Conservation (phyloP, 495 filamentous ascomycete genomes). For the Neurospora sp. region DNA sequence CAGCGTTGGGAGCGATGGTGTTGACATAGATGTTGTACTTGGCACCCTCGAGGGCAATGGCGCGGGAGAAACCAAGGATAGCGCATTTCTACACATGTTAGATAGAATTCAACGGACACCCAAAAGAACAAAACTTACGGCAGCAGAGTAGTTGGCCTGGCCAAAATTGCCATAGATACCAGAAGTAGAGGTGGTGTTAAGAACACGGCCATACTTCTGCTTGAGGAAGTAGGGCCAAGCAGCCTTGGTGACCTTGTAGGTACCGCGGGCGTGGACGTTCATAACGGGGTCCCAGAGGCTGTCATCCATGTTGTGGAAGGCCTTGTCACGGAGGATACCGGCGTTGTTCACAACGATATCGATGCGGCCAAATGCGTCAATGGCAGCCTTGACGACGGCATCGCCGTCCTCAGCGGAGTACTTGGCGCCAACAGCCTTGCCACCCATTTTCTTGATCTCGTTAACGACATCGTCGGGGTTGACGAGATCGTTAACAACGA, state of each 20-base stretch:
- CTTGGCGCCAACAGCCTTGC: slow-evolving; percentile 88
- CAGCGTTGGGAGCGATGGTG: slow-evolving; percentile 95
- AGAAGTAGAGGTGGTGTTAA: slow-evolving; percentile 94
- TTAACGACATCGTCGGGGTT: slow-evolving; percentile 88
- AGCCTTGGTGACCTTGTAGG: slow-evolving; percentile 95
- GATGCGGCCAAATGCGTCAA: slow-evolving; percentile 87
- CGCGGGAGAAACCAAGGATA: slow-evolving; percentile 90
- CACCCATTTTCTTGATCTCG: slow-evolving; percentile 84
- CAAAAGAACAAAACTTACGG: slow-evolving; percentile 42
- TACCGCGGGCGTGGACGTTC: slow-evolving; percentile 86
- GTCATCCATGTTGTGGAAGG: slow-evolving; percentile 96
- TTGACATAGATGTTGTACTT: slow-evolving; percentile 99
- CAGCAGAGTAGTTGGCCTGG: slow-evolving; percentile 94
- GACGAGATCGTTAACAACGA: slow-evolving; percentile 91
- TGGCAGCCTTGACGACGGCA: slow-evolving; percentile 80
- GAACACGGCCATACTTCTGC: slow-evolving; percentile 94
- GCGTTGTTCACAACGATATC: slow-evolving; percentile 97
- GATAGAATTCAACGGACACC: background rate
- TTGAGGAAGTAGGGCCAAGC: slow-evolving; percentile 97
- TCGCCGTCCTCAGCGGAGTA: slow-evolving; percentile 92
- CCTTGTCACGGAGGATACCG: slow-evolving; percentile 95
- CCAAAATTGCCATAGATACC: slow-evolving; percentile 99
- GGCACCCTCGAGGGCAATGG: slow-evolving; percentile 82
- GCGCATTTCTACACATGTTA: slow-evolving; percentile 57
- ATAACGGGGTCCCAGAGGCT: slow-evolving; percentile 86